Conservation (phyloP, 306 rosid species). For the Amphicarpaea edgeworthii region DNA sequence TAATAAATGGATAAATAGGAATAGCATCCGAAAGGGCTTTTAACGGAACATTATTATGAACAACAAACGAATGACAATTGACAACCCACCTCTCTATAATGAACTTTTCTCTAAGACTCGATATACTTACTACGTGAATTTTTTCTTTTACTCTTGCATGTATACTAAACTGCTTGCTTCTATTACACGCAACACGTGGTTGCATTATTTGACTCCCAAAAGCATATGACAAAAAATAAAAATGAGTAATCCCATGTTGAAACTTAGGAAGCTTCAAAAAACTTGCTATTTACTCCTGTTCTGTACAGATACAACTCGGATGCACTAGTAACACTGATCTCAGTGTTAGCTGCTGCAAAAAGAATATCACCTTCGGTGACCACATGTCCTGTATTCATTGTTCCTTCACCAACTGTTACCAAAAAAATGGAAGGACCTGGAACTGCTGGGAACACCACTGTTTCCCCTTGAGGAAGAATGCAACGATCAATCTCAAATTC, state of each 20-base stretch:
- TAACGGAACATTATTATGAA: conserved; percentile 34
- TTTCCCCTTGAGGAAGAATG: conserved; percentile 67
- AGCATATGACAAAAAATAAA: background rate
- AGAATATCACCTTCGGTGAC: conserved; percentile 80
- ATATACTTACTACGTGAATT: conserved; percentile 27
- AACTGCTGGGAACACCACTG: conserved; percentile 64
- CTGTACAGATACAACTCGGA: conserved; percentile 74
- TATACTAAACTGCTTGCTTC: conserved; percentile 51
- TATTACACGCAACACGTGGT: conserved; percentile 31
- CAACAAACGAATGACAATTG: conserved; percentile 19
- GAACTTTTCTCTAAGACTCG: conserved; percentile 28
- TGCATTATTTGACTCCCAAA: conserved; percentile 40
- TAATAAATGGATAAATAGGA: conserved; percentile 21
- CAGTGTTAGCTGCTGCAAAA: conserved; percentile 79
- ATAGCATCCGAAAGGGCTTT: conserved; percentile 40
- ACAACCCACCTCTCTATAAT: conserved; percentile 44
- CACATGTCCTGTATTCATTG: conserved; percentile 51
- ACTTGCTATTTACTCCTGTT: conserved; percentile 78
- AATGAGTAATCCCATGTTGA: background rate
- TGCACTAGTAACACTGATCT: conserved; percentile 61
- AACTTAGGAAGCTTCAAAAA: conserved; percentile 56
- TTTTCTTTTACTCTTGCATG: conserved; percentile 41
- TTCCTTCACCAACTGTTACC: conserved; percentile 72
- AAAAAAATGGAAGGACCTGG: conserved; percentile 87
- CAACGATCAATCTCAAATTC: conserved; percentile 92